phyloP scores from a whole-genome alignment of 2,329 filamentous ascomycete species.

The Sporothrix globosa region DNA sequence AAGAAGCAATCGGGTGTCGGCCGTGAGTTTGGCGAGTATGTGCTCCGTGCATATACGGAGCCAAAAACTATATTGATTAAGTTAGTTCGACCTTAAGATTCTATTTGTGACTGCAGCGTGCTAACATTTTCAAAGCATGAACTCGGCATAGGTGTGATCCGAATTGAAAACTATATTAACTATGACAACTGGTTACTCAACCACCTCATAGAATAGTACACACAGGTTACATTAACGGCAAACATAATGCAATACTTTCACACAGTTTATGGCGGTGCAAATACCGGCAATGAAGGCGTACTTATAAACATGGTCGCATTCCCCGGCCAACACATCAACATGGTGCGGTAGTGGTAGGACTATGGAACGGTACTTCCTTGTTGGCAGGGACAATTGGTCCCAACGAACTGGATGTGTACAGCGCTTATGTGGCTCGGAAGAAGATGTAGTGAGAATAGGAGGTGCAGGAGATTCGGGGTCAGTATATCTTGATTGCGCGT shows the following conservation, averaged over 20 bases:
- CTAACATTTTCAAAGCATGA: neutral
- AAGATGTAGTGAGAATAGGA: slow-evolving; percentile 26
- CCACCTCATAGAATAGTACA: neutral
- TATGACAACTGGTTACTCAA: neutral
- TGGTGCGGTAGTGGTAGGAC: no score
- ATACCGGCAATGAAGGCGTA: no score
- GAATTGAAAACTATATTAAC: no score
- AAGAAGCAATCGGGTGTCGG: slow-evolving; percentile 46
- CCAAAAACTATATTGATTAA: slow-evolving; percentile 8
- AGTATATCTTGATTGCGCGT: neutral
- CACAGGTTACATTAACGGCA: neutral
- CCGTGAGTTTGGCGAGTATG: slow-evolving; percentile 41
- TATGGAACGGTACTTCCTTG: no score
- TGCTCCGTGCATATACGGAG: slow-evolving; percentile 7
- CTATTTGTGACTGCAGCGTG: no score
- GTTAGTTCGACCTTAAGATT: neutral
- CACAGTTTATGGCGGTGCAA: no score
- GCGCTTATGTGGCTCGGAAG: neutral
- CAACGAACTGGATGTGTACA: slow-evolving; percentile 28
- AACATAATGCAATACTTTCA: no score
- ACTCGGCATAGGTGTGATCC: slow-evolving; percentile 1
- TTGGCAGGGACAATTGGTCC: slow-evolving; percentile 31
- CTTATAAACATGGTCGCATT: no score
- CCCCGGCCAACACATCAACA: no score
- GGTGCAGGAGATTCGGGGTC: no score